A percentile compares a stretch with the other conserved stretches of the same genome.
Conservation (phyloP, 2,329 filamentous ascomycete species). For the Alternaria arbusti region DNA sequence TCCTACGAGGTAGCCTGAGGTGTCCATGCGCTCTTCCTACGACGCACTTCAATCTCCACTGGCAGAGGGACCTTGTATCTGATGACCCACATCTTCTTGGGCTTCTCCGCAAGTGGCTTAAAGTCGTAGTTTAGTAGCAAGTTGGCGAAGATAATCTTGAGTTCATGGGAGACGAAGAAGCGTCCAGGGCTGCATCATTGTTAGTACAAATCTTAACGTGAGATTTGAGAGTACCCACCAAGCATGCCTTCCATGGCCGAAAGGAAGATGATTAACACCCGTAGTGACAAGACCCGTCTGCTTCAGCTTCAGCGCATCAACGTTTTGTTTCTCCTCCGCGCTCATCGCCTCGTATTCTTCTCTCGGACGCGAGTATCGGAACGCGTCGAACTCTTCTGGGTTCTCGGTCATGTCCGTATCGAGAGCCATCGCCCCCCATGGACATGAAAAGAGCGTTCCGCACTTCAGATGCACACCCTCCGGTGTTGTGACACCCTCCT, state of each 20-base stretch:
- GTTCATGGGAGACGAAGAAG: conserved; percentile 46
- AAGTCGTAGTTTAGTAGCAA: conserved; percentile 49
- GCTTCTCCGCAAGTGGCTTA: conserved; percentile 30
- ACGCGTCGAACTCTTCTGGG: conserved; percentile 27
- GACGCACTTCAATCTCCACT: conserved; percentile 11
- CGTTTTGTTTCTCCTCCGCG: conserved; percentile 21
- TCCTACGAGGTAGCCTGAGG: not conserved
- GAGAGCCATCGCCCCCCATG: conserved; percentile 24
- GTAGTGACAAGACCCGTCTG: conserved; percentile 62
- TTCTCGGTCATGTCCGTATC: conserved; percentile 25
- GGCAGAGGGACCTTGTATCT: conserved; percentile 14
- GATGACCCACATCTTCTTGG: conserved; percentile 26
- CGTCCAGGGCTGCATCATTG: conserved; percentile 39
- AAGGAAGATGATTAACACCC: conserved; percentile 58
- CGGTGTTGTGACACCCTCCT: conserved; percentile 81
- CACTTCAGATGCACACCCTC: conserved; percentile 57
- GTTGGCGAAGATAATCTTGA: conserved; percentile 48
- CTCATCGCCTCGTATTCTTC: conserved; percentile 29
- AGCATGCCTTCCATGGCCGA: conserved; percentile 64
- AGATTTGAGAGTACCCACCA: conserved; percentile 39
- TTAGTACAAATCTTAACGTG: not conserved
- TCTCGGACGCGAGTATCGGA: conserved; percentile 30
- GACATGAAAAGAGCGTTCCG: conserved; percentile 24
- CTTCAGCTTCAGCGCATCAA: conserved; percentile 35
- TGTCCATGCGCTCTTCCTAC: conserved; percentile 17